phyloP scores from a whole-genome alignment of 306 rosid species.

The Luffa acutangula region DNA sequence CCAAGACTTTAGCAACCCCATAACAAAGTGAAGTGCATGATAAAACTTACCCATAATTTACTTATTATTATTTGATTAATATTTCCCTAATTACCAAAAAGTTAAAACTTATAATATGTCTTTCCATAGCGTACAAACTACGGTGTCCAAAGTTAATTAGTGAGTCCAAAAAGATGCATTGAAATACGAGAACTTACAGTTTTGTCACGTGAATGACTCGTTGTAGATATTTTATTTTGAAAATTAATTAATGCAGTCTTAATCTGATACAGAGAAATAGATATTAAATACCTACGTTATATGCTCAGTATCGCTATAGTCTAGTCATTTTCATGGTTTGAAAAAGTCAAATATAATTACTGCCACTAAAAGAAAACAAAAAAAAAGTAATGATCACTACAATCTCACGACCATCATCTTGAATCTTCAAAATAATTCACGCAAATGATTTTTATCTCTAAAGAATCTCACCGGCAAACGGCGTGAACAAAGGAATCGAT shows the following conservation, averaged over 20 bases:
- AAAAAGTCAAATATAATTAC: constrained; percentile 13
- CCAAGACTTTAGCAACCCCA: not conserved
- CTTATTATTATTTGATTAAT: not conserved
- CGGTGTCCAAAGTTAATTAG: not conserved
- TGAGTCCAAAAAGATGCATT: not conserved
- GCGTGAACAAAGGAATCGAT: constrained; percentile 73
- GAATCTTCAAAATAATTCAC: constrained; percentile 4
- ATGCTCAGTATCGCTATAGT: constrained; percentile 9
- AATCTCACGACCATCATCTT: not conserved
- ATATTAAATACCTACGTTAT: not conserved
- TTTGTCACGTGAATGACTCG: not conserved
- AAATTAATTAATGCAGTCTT: not conserved
- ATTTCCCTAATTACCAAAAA: not conserved
- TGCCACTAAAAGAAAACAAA: not conserved
- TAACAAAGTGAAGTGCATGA: not conserved
- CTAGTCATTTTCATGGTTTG: constrained; percentile 13
- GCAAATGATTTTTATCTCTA: not conserved
- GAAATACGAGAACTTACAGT: not conserved
- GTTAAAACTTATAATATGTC: not conserved
- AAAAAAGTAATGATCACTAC: not conserved
- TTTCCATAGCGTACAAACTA: not conserved
- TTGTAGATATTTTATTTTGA: not conserved
- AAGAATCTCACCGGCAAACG: constrained; percentile 64
- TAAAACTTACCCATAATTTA: not conserved
- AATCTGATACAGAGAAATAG: not conserved